Evolutionary conservation across 495 filamentous ascomycete species (phyloP).

Genomic region (Durotheca rogersii): DNA sequence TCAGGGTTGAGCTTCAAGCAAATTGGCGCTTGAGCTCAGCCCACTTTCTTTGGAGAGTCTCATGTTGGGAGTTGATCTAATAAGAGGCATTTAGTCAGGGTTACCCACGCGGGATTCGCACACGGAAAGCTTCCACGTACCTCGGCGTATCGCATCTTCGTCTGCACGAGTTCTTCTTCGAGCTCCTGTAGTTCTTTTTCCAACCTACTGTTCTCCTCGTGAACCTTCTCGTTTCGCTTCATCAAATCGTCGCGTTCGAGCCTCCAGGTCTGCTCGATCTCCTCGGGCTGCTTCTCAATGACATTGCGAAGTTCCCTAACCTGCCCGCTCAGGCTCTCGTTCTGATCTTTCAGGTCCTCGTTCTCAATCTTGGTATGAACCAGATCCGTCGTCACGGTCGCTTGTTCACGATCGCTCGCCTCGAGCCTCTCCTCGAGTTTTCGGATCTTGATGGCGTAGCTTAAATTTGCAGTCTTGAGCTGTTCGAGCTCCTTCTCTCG

Average conservation of each 20-base stretch:
- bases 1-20: constrained; percentile 22
- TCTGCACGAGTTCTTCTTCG: constrained; percentile 88
- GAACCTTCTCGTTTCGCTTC: constrained; percentile 88
- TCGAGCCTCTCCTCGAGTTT: constrained; percentile 84
- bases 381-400: constrained; percentile 84
- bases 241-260: constrained; percentile 90
- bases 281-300: constrained; percentile 83
- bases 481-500: constrained; percentile 79
- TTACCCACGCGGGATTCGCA: background rate
- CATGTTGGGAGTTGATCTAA: constrained; percentile 71
- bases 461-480: constrained; percentile 62
- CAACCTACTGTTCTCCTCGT: constrained; percentile 85
- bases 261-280: constrained; percentile 80
- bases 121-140: constrained; percentile 52
- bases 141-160: constrained; percentile 94
- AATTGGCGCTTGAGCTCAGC: constrained; percentile 70
- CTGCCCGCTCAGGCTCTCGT: constrained; percentile 80
- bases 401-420: constrained; percentile 89
- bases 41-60: constrained; percentile 77
- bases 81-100: constrained; percentile 28
- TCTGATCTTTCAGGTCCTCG: constrained; percentile 81
- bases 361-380: constrained; percentile 92
- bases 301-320: constrained; percentile 78
- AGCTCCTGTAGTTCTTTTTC: constrained; percentile 92
- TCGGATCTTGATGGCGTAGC: constrained; percentile 70